phyloP scores from a whole-genome alignment of 2,329 filamentous ascomycete genomes.

The Daldinia sp. region DNA sequence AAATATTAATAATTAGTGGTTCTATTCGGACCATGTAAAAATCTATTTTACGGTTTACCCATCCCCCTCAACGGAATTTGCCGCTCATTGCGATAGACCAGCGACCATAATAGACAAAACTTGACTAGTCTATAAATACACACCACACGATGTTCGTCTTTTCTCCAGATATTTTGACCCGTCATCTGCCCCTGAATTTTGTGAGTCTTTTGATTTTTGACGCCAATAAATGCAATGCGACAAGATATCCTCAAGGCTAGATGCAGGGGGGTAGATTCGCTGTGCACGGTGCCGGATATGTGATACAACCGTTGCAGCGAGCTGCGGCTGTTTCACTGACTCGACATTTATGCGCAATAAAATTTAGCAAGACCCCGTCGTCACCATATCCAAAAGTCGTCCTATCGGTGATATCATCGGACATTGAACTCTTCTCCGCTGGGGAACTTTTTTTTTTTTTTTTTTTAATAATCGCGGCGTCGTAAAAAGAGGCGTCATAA shows the following conservation, averaged over 20 bases:
- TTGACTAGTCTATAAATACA: conserved; percentile 16
- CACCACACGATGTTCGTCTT: conserved; percentile 12
- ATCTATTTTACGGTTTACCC: background rate
- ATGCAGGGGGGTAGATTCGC: conserved; percentile 32
- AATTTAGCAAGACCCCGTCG: conserved; percentile 14
- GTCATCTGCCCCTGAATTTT: conserved; percentile 34
- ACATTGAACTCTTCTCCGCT: conserved; percentile 22
- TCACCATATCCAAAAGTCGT: conserved; percentile 28
- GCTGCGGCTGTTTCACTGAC: conserved; percentile 41
- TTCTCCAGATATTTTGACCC: conserved; percentile 35
- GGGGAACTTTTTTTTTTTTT: conserved; percentile 7
- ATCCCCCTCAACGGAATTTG: conserved; percentile 2
- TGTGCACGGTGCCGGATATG: conserved; percentile 38
- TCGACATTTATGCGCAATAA: conserved; percentile 34
- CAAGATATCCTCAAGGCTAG: conserved; percentile 31
- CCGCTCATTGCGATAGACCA: background rate
- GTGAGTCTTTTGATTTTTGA: conserved; percentile 28
- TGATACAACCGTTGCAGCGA: conserved; percentile 44
- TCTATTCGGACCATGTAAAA: conserved; percentile 4
- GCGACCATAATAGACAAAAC: background rate
- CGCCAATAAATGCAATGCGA: conserved; percentile 27
- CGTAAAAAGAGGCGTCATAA: conserved; percentile 9
- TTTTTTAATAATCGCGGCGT: conserved; percentile 11
- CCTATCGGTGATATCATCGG: conserved; percentile 25
- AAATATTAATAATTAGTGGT: conserved; percentile 3